Percentiles rank a stretch among this genome's conserved stretches.
These are phyloP conservation scores for Myriangium duriaei DNA, from an alignment of 2,329 filamentous ascomycete genomes.

Conservation along the genomic window DNA sequence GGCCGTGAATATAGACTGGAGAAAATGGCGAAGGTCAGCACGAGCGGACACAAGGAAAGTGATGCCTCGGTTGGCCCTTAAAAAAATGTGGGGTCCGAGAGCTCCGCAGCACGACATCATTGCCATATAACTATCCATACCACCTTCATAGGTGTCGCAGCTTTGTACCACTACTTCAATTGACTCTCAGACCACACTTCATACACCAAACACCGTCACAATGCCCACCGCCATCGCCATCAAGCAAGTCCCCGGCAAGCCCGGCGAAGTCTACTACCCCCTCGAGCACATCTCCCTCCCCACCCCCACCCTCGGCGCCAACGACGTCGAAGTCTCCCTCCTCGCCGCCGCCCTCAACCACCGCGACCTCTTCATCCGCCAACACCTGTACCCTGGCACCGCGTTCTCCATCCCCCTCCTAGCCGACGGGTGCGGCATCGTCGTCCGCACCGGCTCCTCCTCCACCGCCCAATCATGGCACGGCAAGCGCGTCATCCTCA, in stretches of 20 bases:
- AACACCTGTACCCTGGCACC: conserved; percentile 78
- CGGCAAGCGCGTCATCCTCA: conserved; percentile 61
- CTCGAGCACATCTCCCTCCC: conserved; percentile 42
- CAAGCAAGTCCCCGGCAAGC: conserved; percentile 64
- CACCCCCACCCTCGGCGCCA: conserved; percentile 48
- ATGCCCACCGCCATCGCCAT: conserved; percentile 49
- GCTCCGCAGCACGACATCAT: too few species aligned
- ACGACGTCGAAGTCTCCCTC: conserved; percentile 63
- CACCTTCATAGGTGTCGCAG: too few species aligned
- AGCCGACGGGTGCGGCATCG: conserved; percentile 68
- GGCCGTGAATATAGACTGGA: too few species aligned
- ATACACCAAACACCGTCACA: too few species aligned
- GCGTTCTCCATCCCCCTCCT: conserved; percentile 68
- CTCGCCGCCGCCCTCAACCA: conserved; percentile 81
- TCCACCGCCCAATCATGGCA: conserved; percentile 43
- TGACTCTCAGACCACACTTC: too few species aligned
- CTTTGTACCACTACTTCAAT: too few species aligned
- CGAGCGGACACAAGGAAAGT: too few species aligned
- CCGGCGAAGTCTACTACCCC: conserved; percentile 77
- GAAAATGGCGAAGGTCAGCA: too few species aligned
- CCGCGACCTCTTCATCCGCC: conserved; percentile 86
- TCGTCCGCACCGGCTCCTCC: conserved; percentile 50
- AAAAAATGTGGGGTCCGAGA: too few species aligned
- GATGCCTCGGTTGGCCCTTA: too few species aligned
- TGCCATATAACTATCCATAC: too few species aligned